Percentiles rank a stretch among this genome's conserved stretches.
Conservation (phyloP, 225 moss, liverwort and hornwort species). For the Sphagnum contortum region DNA sequence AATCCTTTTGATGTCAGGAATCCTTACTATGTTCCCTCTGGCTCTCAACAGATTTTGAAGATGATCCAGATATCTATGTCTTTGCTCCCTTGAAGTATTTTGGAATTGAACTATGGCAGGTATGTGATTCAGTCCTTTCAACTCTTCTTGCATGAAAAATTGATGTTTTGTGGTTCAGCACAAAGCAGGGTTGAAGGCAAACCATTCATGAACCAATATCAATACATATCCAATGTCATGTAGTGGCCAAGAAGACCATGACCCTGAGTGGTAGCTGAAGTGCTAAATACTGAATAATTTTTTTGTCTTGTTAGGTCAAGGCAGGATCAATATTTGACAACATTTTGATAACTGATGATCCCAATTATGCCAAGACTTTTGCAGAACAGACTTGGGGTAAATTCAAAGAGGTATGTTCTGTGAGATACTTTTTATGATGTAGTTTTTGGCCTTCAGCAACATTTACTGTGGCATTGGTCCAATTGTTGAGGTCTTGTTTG, state of each 20-base stretch:
- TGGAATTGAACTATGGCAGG: slow-evolving; percentile 97
- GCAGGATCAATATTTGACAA: slow-evolving; percentile 88
- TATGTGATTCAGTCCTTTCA: slow-evolving; percentile 5
- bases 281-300: too few species aligned
- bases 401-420: slow-evolving; percentile 30
- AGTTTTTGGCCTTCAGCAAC: too few species aligned
- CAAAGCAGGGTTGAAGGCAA: too few species aligned
- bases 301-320: slow-evolving; percentile 49
- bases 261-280: too few species aligned
- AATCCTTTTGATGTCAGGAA: too few species aligned
- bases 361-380: slow-evolving; percentile 65
- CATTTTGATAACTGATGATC: slow-evolving; percentile 74
- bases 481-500: background rate
- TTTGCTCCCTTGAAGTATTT: slow-evolving; percentile 72
- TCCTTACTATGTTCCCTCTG: slow-evolving; percentile 5
- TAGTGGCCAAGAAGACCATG: too few species aligned
- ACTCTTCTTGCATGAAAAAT: too few species aligned
- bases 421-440: background rate
- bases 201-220: too few species aligned
- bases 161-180: too few species aligned
- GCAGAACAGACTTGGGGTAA: slow-evolving; percentile 72
- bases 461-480: slow-evolving; percentile 1
- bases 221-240: too few species aligned
- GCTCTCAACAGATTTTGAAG: slow-evolving; percentile 65
- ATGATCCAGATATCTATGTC: slow-evolving; percentile 79